Conservation (phyloP, 1,284 basidiomycete species). For the Rhodofomes roseus region DNA sequence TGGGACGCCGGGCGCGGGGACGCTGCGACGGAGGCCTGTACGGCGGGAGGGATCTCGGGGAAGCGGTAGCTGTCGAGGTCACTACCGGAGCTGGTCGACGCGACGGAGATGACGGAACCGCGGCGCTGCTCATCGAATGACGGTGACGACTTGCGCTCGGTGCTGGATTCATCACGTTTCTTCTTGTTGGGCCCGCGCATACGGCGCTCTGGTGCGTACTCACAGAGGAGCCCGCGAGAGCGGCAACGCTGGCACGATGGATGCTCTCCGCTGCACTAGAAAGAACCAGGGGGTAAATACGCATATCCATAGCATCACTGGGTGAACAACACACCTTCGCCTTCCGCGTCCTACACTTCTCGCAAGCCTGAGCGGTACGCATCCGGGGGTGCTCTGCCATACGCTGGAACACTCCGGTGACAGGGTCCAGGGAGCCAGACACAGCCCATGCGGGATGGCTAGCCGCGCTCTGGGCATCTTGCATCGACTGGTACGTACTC, state of each 20-base stretch:
- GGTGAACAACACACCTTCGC: conserved; percentile 34
- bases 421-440: conserved; percentile 53
- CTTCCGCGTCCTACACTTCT: conserved; percentile 41
- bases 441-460: conserved; percentile 32
- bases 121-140: conserved; percentile 1
- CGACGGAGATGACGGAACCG: conserved; percentile 10
- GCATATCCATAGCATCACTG: no score
- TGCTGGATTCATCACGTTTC: conserved; percentile 23
- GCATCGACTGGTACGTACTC: conserved; percentile 2
- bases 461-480: conserved; percentile 3
- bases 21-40: not conserved
- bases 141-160: not conserved
- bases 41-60: conserved; percentile 1
- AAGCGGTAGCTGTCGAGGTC: conserved; percentile 3
- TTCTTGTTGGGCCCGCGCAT: conserved; percentile 60
- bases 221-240: conserved; percentile 32
- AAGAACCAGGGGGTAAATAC: no score
- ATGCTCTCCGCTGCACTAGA: conserved; percentile 38
- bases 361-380: conserved; percentile 39
- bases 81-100: conserved; percentile 21
- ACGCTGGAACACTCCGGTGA: conserved; percentile 57
- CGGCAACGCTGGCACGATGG: conserved; percentile 35
- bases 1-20: not conserved
- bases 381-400: conserved; percentile 57
- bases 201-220: conserved; percentile 54